A percentile compares a stretch with the other conserved stretches of the same genome.
Evolutionary conservation across 768 basidiomycete genomes (phyloP).

Genomic region (Suillus fuscotomentosus): DNA sequence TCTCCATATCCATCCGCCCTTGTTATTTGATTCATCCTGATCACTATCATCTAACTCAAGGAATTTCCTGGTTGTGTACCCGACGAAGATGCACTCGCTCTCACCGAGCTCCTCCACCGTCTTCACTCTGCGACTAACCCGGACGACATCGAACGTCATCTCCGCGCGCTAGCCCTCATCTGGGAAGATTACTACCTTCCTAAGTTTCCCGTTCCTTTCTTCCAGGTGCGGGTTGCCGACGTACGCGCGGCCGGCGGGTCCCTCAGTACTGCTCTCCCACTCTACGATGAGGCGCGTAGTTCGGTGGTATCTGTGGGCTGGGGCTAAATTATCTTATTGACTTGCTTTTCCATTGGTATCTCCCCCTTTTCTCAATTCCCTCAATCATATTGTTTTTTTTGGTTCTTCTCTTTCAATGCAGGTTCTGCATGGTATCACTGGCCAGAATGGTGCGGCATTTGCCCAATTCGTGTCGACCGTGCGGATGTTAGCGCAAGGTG

Average conservation of each 20-base stretch:
- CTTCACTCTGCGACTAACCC: constrained; percentile 16
- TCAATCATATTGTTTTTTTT: background rate
- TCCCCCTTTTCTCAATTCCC: background rate
- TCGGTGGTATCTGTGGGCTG: background rate
- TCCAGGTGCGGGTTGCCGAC: constrained; percentile 31
- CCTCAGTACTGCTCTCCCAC: constrained; percentile 26
- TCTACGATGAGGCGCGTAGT: constrained; percentile 29
- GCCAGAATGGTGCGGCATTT: constrained; percentile 20
- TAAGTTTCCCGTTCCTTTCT: constrained; percentile 29
- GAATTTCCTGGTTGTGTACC: constrained; percentile 21
- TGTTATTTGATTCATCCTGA: background rate
- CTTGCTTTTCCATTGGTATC: constrained; percentile 1
- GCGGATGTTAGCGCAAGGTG: constrained; percentile 22
- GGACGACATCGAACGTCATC: constrained; percentile 17
- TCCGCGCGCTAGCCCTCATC: constrained; percentile 26
- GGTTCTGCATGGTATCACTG: constrained; percentile 23
- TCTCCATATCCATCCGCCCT: background rate
- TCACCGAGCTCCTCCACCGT: constrained; percentile 16
- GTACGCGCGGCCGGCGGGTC: constrained; percentile 30
- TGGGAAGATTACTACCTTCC: constrained; percentile 33
- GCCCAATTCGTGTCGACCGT: constrained; percentile 23
- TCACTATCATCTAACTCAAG: constrained; percentile 9
- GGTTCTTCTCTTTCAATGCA: constrained; percentile 3
- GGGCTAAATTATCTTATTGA: background rate
- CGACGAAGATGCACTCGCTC: constrained; percentile 19